Evolutionary conservation across 1,284 basidiomycete genomes (phyloP).

Genomic region (Tausonia pullulans): DNA sequence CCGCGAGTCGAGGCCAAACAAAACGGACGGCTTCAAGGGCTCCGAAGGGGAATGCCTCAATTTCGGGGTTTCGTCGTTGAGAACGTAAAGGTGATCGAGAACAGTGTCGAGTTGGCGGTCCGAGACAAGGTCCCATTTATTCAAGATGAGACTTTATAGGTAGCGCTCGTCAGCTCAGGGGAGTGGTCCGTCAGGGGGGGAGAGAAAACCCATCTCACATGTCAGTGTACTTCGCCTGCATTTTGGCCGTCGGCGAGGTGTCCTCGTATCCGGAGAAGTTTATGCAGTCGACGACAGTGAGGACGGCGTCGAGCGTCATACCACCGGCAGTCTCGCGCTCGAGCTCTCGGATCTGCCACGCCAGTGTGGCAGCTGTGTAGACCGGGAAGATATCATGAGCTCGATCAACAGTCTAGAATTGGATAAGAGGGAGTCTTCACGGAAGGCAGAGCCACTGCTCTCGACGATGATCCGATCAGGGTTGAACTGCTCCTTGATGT

Average conservation of each 20-base stretch:
- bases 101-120: conserved; percentile 67
- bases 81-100: conserved; percentile 71
- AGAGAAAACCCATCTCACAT: conserved; percentile 29
- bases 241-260: conserved; percentile 65
- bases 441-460: conserved; percentile 80
- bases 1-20: conserved; percentile 73
- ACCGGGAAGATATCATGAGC: too few relatives aligned
- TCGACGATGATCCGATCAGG: conserved; percentile 78
- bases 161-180: too few relatives aligned
- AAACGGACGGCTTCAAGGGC: conserved; percentile 47
- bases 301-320: conserved; percentile 72
- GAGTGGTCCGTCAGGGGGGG: too few relatives aligned
- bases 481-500: conserved; percentile 48
- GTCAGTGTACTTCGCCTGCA: conserved; percentile 70
- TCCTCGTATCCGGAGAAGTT: conserved; percentile 86
- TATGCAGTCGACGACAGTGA: conserved; percentile 75
- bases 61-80: conserved; percentile 79
- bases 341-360: conserved; percentile 79
- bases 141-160: conserved; percentile 51
- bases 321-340: conserved; percentile 61
- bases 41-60: conserved; percentile 41
- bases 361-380: conserved; percentile 56
- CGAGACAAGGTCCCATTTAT: conserved; percentile 70
- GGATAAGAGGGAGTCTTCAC: too few relatives aligned
- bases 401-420: too few relatives aligned